Percentiles rank a stretch among this genome's conserved stretches.
Evolutionary conservation across 2,329 filamentous ascomycete species (phyloP).

Genomic region (Pseudogymnoascus sp.): DNA sequence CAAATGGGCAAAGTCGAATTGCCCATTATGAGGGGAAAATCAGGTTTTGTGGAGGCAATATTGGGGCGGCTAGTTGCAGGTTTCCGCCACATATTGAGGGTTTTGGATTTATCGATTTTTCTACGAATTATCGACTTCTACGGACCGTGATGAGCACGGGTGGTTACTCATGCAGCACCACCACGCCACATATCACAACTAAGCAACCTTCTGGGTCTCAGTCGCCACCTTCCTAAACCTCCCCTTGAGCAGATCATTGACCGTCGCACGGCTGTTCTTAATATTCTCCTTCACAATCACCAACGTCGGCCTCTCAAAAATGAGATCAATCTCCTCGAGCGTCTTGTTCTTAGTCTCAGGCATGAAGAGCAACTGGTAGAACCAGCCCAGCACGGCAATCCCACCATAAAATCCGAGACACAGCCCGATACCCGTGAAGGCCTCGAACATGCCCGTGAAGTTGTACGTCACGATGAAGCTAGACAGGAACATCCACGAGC

Average conservation of each 20-base stretch:
- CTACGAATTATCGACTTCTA: background rate
- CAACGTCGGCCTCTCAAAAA: conserved; percentile 56
- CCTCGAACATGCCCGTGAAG: conserved; percentile 60
- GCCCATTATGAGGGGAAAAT: background rate
- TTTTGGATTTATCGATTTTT: background rate
- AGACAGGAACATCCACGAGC: conserved; percentile 59
- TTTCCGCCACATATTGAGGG: background rate
- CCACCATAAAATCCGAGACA: conserved; percentile 66
- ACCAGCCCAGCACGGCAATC: conserved; percentile 60
- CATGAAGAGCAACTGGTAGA: conserved; percentile 70
- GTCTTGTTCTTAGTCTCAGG: conserved; percentile 60
- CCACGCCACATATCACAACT: background rate
- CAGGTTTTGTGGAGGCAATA: background rate
- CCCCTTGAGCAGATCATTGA: background rate
- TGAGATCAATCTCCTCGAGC: conserved; percentile 62
- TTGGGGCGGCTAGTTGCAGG: background rate
- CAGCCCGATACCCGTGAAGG: conserved; percentile 59
- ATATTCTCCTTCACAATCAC: conserved; percentile 55
- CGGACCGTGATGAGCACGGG: background rate
- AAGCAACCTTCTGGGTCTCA: background rate
- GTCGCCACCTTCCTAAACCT: conserved; percentile 9
- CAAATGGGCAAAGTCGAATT: background rate
- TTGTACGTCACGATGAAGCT: conserved; percentile 71
- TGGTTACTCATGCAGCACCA: background rate
- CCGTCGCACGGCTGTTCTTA: conserved; percentile 18